These are phyloP conservation scores for Lactarius pseudohatsudake DNA, from an alignment of 768 basidiomycete genomes.

Conservation along the genomic window DNA sequence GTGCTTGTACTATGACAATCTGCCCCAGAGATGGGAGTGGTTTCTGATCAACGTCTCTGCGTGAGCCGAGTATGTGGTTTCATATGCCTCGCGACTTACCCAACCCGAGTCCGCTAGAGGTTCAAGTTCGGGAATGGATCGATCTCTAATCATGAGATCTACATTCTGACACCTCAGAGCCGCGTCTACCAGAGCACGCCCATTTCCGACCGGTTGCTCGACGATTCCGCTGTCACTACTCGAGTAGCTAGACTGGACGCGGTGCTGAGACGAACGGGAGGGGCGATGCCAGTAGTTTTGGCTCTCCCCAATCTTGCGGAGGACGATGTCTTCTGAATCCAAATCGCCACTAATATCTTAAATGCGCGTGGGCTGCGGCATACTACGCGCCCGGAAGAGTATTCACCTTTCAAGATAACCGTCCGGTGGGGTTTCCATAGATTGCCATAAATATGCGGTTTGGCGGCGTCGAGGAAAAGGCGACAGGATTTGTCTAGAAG, in stretches of 20 bases:
- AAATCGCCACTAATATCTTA: neutral
- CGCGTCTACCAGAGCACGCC: neutral
- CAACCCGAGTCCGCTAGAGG: neutral
- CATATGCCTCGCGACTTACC: neutral
- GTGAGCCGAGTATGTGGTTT: neutral
- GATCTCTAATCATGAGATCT: conserved; percentile 4
- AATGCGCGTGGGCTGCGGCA: neutral
- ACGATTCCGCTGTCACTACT: neutral
- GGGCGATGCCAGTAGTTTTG: conserved; percentile 1
- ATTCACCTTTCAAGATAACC: conserved; percentile 20
- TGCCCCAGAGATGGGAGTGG: neutral
- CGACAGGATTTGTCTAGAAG: neutral
- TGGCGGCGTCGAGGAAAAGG: neutral
- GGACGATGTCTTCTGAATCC: conserved; percentile 1
- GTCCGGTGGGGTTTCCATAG: conserved; percentile 8
- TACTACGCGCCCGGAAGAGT: too few species aligned
- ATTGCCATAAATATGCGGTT: conserved; percentile 4
- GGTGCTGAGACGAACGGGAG: neutral
- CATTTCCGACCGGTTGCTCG: neutral
- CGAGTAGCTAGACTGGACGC: neutral
- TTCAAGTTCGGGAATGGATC: neutral
- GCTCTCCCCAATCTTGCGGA: neutral
- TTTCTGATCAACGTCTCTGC: neutral
- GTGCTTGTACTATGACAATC: too few species aligned
- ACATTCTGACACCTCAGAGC: neutral